A percentile compares a stretch with the other conserved stretches of the same genome.
These are phyloP conservation scores for Boletus tomentosulus DNA, from an alignment of 768 basidiomycete genomes.

Conservation along the genomic window DNA sequence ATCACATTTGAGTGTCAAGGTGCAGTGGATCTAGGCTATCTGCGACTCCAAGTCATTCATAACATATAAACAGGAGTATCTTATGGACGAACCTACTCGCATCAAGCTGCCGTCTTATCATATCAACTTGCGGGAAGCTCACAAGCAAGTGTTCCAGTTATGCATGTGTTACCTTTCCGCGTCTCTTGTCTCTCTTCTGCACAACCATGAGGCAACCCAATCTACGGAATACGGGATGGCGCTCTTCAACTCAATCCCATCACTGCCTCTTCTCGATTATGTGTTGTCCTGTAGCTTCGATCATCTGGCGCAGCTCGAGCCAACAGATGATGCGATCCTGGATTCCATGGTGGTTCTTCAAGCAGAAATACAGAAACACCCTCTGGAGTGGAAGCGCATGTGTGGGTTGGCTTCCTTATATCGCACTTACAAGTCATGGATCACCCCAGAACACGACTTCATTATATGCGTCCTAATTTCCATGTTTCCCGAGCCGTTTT, in stretches of 20 bases:
- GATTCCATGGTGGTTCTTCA: neutral
- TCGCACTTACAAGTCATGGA: neutral
- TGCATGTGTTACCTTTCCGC: neutral
- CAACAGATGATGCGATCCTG: neutral
- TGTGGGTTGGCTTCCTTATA: neutral
- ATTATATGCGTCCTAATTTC: neutral
- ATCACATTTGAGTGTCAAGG: conserved; percentile 1
- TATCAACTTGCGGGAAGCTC: neutral
- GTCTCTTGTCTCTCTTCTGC: neutral
- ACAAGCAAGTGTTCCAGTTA: neutral
- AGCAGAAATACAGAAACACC: neutral
- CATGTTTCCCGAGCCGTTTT: neutral
- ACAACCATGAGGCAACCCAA: neutral
- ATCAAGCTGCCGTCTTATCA: neutral
- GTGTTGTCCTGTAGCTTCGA: neutral
- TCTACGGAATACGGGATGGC: neutral
- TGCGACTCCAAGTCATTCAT: too few species aligned
- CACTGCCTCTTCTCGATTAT: neutral
- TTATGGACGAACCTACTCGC: neutral
- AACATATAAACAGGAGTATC: neutral
- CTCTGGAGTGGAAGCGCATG: neutral
- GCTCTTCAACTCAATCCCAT: neutral
- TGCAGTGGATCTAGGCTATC: neutral
- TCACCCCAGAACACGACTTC: neutral
- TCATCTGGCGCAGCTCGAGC: neutral